Evolutionary conservation across 345 rosid species (phyloP), one percentile per base, ranked within the genome.

Genomic region (Citrus glauca): DNA sequence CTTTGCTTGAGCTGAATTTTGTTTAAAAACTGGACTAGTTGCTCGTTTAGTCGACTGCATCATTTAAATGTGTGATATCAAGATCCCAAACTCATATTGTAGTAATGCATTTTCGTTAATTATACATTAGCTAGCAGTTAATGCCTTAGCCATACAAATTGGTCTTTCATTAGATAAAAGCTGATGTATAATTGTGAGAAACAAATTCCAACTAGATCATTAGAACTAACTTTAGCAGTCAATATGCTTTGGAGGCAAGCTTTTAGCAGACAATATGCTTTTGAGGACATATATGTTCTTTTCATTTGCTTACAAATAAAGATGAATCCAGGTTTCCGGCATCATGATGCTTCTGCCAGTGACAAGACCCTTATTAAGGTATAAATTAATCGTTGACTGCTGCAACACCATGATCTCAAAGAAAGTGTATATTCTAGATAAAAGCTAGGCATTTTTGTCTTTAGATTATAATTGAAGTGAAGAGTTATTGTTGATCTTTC

Each of bases 311-410:
- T 65, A 91, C 53, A 40, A 76, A 68, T 57, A 64, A 35, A 81
- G 72, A 35, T 82, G 75, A 82, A 81, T 69, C 85, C 95, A 95
- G 99, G 98, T 85, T 83, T 79, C 66, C 82, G 79, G 84, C 87
- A 82, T 81, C 77, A 45, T 24, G 81, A 83, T 72, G 85, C 82
- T 72, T 71, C 70, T 63, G 60, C 81, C 28, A 66, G 50, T 48
- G 86, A 84, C 72, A 89, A 83, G 75, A 55, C 76, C 42, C 64
- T 84, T 80, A 84, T 95, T 77, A 95, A 95, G 98, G 98, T 95
- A 90, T 53, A 77, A 63, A 28, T 22, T 32, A 27, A 38, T 74
- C 27, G 25, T 53, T 76, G 62, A 60, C 63, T 68, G n/a, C 65
- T 64, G 33, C 45, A 48, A 72, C 48, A 67, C n/a, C 69, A 74